These are phyloP conservation scores for Dothideomycetidae sp. DNA, from an alignment of 2,329 filamentous ascomycete genomes.

Conservation along the genomic window DNA sequence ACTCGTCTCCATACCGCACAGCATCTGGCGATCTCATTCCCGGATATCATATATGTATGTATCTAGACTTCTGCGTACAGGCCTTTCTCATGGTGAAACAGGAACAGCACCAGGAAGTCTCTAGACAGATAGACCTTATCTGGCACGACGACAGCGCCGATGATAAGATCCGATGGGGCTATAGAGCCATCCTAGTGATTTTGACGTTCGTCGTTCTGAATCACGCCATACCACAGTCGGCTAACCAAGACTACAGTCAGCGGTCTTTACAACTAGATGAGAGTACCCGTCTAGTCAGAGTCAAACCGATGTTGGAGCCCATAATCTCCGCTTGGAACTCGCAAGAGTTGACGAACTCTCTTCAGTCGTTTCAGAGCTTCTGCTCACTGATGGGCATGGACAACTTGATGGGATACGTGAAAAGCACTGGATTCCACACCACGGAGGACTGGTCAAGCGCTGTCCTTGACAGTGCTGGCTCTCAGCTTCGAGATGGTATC, in stretches of 20 bases:
- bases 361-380: conserved; percentile 66
- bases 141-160: conserved; percentile 58
- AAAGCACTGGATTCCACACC: conserved; percentile 55
- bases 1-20: conserved; percentile 80
- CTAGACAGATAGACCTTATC: conserved; percentile 69
- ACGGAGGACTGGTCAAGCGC: conserved; percentile 72
- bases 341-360: conserved; percentile 48
- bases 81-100: conserved; percentile 27
- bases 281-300: conserved; percentile 52
- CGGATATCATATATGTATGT: conserved; percentile 54
- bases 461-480: conserved; percentile 63
- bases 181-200: conserved; percentile 83
- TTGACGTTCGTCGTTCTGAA: conserved; percentile 42
- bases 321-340: conserved; percentile 70
- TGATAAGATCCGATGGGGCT: conserved; percentile 70
- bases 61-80: not conserved
- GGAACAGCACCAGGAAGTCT: conserved; percentile 71
- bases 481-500: conserved; percentile 6
- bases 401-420: conserved; percentile 67
- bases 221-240: not conserved
- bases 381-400: conserved; percentile 66
- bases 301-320: conserved; percentile 68
- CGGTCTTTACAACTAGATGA: conserved; percentile 63
- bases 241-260: conserved; percentile 35
- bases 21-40: conserved; percentile 75